Conservation (phyloP, 306 rosid genomes). For the cucumber (Cucumis sativus) region DNA sequence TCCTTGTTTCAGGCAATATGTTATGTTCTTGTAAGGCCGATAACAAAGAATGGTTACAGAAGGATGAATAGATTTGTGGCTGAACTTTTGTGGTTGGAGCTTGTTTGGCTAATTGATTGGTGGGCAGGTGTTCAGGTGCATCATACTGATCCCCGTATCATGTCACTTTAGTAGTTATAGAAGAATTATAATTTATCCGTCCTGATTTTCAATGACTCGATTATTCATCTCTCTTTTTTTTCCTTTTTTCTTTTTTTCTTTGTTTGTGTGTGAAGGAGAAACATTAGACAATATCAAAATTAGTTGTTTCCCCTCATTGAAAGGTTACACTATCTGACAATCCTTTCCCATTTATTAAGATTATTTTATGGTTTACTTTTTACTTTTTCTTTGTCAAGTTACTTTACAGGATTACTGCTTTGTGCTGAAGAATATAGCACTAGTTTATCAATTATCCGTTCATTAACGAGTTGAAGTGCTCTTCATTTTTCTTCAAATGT, state of each 20-base stretch:
- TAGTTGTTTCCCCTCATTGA: not conserved
- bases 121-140: slow-evolving; percentile 15
- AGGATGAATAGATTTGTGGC: slow-evolving; percentile 13
- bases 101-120: slow-evolving; percentile 16
- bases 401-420: not conserved
- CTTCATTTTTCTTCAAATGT: not conserved
- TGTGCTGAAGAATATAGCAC: not conserved
- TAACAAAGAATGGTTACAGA: slow-evolving; percentile 8
- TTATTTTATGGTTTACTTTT: not conserved
- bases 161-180: not conserved
- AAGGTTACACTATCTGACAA: not conserved
- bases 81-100: slow-evolving; percentile 14
- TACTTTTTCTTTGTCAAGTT: not conserved
- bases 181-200: not conserved
- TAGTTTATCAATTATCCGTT: not conserved
- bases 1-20: slow-evolving; percentile 10
- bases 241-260: not conserved
- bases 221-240: not conserved
- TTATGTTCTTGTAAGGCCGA: slow-evolving; percentile 10
- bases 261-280: not conserved
- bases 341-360: not conserved
- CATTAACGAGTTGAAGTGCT: not conserved
- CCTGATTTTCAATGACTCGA: not conserved
- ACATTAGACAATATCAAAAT: not conserved
- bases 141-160: not conserved